Evolutionary conservation across 257 asterid species (phyloP), one percentile per base, ranked within the genome.

Genomic region (Dorcoceras hygrometricum): DNA sequence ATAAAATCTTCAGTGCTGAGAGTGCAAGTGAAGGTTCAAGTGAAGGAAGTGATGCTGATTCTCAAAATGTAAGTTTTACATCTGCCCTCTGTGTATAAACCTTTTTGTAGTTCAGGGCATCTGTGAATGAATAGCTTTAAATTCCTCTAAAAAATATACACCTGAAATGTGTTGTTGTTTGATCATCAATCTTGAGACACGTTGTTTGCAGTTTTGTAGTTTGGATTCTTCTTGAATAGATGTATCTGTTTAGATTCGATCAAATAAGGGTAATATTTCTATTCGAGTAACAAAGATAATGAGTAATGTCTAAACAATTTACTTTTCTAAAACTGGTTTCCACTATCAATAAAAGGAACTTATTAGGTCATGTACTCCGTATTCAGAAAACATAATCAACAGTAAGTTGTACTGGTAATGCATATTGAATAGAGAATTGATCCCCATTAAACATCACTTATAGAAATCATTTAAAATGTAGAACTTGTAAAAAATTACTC

Each of bases 1-100:
- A 61, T 68, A 57, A 65, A 59, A 28, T 87, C 70, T 84, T 76
- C 93, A 90, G 99, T 78, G 91, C 69, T 27, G 99, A 87, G 70
- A 90, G 96, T 71, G 95, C 72, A 56, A 90, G 96, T 78, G 99
- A 87, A 70, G 96, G 92, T 67, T 81, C 93, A 65, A 87, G 95
- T 55, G 99, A 84, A 51, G 98, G 96, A 78, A 94, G 98, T 73
- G 93, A 90, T 73, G 86, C 77, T 54, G 78, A 88, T 77, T 94
- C 97, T 65, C 94, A 84, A 73, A 85, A 84, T 78, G 98, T 91
- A 80, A 81, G 96, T 80, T 69, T 64, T 65, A 60, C 18, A 11
- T 19, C 24, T 65, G 27, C 63, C 28, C 51, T 43, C 3, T 69
- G 8, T 64, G 53, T 61, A 34, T 59, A 59, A 36, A 29, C 66